Percentiles rank a stretch among this genome's conserved stretches.
Conservation (phyloP, 1,284 basidiomycete species). For the Ustilago nuda region DNA sequence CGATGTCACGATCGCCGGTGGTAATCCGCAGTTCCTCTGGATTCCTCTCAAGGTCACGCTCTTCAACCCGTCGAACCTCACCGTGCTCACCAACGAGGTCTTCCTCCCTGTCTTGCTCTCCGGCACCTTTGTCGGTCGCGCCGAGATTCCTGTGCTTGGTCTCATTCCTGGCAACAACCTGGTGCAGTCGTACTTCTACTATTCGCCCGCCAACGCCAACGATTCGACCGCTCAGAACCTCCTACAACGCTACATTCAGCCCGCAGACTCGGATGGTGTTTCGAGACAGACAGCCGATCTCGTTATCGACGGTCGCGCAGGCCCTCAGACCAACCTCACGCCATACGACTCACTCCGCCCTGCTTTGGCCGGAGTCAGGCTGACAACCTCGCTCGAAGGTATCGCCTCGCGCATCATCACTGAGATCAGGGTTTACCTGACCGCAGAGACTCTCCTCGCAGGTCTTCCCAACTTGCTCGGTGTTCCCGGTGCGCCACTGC, state of each 20-base stretch:
- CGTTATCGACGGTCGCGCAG: constrained; percentile 38
- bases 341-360: constrained; percentile 76
- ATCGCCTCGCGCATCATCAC: constrained; percentile 57
- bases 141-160: constrained; percentile 71
- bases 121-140: constrained; percentile 70
- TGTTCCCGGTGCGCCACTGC: constrained; percentile 9
- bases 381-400: constrained; percentile 74
- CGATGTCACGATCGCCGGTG: constrained; percentile 56
- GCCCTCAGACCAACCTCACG: constrained; percentile 71
- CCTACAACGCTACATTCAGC: constrained; percentile 64
- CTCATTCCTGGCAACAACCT: constrained; percentile 76
- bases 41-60: constrained; percentile 50
- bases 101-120: constrained; percentile 76
- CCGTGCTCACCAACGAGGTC: constrained; percentile 75
- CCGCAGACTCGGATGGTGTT: constrained; percentile 29
- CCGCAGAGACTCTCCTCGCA: constrained; percentile 30
- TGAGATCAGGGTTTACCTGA: constrained; percentile 51
- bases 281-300: constrained; percentile 27
- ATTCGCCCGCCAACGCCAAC: constrained; percentile 76
- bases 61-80: constrained; percentile 72
- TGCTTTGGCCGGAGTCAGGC: constrained; percentile 75
- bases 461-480: constrained; percentile 38
- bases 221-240: constrained; percentile 75
- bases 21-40: constrained; percentile 44
- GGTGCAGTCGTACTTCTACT: constrained; percentile 76